Evolutionary conservation across 257 asterid species (phyloP).

Genomic region (Parsonsia alboflavescens): DNA sequence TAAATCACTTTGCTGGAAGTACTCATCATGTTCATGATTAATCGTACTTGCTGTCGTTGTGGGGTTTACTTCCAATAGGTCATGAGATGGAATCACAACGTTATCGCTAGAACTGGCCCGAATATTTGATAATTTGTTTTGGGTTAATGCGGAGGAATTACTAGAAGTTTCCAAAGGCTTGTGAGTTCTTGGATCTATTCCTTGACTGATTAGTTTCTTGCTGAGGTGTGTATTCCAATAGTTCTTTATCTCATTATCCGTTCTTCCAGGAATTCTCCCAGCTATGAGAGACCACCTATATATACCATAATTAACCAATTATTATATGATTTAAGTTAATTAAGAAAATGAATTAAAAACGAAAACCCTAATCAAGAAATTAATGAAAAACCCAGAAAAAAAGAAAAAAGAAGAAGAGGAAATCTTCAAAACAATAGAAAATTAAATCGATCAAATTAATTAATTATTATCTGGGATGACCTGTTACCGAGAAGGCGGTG

Average conservation of each 20-base stretch:
- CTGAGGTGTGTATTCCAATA: too few relatives aligned
- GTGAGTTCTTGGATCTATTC: slow-evolving; percentile 76
- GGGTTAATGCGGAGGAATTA: too few relatives aligned
- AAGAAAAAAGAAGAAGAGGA: too few relatives aligned
- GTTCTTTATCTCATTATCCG: slow-evolving; percentile 68
- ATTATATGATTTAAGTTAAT: neutral
- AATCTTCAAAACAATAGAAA: neutral
- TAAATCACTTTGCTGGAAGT: neutral
- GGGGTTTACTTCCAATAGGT: too few relatives aligned
- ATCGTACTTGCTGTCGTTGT: too few relatives aligned
- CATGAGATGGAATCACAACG: too few relatives aligned
- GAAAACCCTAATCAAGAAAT: neutral
- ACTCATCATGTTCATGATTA: too few relatives aligned
- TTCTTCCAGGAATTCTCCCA: slow-evolving; percentile 69
- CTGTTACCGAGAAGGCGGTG: slow-evolving; percentile 85
- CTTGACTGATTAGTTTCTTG: slow-evolving; percentile 66
- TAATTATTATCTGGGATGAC: slow-evolving; percentile 12
- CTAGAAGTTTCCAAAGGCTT: slow-evolving; percentile 37
- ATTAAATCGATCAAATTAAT: too few relatives aligned
- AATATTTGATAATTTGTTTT: neutral
- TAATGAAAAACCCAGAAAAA: neutral
- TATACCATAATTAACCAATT: too few relatives aligned
- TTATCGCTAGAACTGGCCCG: neutral
- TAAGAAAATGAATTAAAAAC: neutral
- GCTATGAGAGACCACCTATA: slow-evolving; percentile 81